Base-by-base conservation (phyloP, 1,284 basidiomycete genomes). In the Bondarzewia mesenterica region DNA sequence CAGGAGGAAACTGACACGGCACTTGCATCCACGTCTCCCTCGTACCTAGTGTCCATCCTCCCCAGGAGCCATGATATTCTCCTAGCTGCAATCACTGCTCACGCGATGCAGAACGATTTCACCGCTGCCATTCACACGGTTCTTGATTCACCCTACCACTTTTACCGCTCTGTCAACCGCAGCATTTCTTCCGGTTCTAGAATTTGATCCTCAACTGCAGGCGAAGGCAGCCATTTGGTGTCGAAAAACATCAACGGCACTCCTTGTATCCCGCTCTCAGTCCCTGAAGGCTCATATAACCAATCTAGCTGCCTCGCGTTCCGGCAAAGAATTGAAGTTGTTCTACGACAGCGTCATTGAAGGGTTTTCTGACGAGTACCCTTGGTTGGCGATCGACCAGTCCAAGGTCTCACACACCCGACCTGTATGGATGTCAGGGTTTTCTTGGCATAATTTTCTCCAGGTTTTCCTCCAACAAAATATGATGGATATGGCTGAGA, bases 401-500 rank as follows among this genome's bases (percentile, higher is more conserved):
- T 53, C 61, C 8, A 54, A 56, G 7, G 54, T 68, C 21, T 67
- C 68, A 0, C 42, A 58, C 3, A 57, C 61, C 20, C 73, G 63
- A 51, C 65, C 68, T n/a, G 63, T 82, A 16, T 61, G 74, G 10
- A 64, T 89, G 56, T 71, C 75, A 3, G 73, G 78, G 49, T 62
- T 70, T 8, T 64, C 69, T 16, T 89, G 85, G 85, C 69, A 71
- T 0, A 69, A 75, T 2, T 80, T 89, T 54, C 62, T 89, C 42
- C 70, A 69, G 3, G 77, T 73, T 15, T 85, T 86, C 53, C 62
- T 86, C 41, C 68, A 65, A 47, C 72, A 72, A 52, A 65, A 72
- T 25, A 65, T 72, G 41, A 66, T 69, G 38, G 78, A 85, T 48
- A 60, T 81, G 16, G 85, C 79, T 1, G 72, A 72, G 41, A 63